phyloP scores from a whole-genome alignment of 306 rosid genomes.

The Styphnolobium japonicum region DNA sequence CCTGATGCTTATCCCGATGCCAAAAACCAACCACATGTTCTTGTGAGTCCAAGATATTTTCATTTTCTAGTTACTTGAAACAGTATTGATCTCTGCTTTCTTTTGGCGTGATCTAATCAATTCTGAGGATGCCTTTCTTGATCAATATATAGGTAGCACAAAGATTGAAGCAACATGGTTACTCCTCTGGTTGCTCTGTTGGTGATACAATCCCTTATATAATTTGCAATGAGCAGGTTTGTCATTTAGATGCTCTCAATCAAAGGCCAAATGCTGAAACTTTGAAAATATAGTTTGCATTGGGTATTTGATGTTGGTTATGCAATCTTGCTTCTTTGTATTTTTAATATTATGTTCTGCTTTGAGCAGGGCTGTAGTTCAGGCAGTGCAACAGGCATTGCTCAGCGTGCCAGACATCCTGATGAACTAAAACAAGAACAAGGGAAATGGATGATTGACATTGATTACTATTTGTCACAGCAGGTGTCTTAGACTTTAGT shows the following conservation, averaged over 20 bases:
- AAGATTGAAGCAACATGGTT: conserved; percentile 86
- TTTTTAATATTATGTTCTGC: conserved; percentile 12
- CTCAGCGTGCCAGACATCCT: conserved; percentile 98
- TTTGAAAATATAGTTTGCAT: conserved; percentile 1
- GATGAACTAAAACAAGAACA: conserved; percentile 89
- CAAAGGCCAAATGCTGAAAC: conserved; percentile 13
- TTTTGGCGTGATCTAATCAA: conserved; percentile 17
- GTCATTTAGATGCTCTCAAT: conserved; percentile 28
- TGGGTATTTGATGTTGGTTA: conserved; percentile 18
- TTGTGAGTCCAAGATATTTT: conserved; percentile 50
- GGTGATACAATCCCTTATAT: conserved; percentile 89
- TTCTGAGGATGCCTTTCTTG: conserved; percentile 28
- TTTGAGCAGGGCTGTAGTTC: conserved; percentile 67
- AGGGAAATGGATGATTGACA: conserved; percentile 94
- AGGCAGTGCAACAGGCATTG: conserved; percentile 59
- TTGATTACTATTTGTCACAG: conserved; percentile 88
- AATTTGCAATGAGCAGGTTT: conserved; percentile 91
- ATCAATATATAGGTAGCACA: conserved; percentile 74
- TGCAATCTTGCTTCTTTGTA: neutral
- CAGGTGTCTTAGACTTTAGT: conserved; percentile 51
- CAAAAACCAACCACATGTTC: conserved; percentile 97
- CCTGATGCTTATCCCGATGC: conserved; percentile 97
- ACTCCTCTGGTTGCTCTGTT: conserved; percentile 81
- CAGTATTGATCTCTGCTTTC: neutral
- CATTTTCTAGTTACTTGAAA: neutral